Percentiles rank a stretch among this genome's conserved stretches.
Evolutionary conservation across 2,329 filamentous ascomycete genomes (phyloP).

Genomic region (Aspergillus ibericus): DNA sequence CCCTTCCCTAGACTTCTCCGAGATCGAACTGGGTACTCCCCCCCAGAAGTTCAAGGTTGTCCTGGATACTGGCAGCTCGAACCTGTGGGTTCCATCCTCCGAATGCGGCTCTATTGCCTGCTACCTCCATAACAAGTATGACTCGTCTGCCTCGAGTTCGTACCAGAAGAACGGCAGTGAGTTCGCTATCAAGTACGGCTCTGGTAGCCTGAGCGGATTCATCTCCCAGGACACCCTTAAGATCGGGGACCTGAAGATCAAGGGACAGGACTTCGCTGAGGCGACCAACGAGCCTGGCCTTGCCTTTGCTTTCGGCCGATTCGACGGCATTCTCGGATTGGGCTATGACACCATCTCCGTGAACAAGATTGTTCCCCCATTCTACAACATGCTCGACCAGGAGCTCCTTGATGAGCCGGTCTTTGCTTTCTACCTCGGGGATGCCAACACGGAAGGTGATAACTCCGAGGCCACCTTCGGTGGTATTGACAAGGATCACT

Average conservation of each 20-base stretch:
- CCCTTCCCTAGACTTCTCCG: constrained; percentile 78
- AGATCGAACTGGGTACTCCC: constrained; percentile 88
- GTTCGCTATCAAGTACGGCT: constrained; percentile 95
- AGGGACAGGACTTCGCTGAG: constrained; percentile 93
- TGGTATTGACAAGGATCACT: constrained; percentile 79
- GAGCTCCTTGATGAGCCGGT: constrained; percentile 85
- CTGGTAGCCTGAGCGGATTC: constrained; percentile 88
- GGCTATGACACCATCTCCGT: constrained; percentile 97
- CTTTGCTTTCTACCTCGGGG: constrained; percentile 93
- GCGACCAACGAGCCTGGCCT: constrained; percentile 93
- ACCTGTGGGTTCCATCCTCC: constrained; percentile 94
- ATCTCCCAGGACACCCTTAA: constrained; percentile 83
- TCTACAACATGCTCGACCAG: constrained; percentile 94
- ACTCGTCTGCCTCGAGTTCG: constrained; percentile 81
- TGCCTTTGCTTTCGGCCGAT: constrained; percentile 95
- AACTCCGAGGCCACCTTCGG: constrained; percentile 89
- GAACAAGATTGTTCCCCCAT: constrained; percentile 89
- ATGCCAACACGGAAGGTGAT: constrained; percentile 67
- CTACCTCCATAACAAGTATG: constrained; percentile 96
- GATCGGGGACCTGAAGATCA: constrained; percentile 86
- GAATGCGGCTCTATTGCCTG: constrained; percentile 94
- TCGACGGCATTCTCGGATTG: constrained; percentile 94
- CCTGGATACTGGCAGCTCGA: constrained; percentile 96
- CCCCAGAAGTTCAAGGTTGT: constrained; percentile 98
- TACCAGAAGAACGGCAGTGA: constrained; percentile 91